phyloP scores from a whole-genome alignment of 768 basidiomycete genomes.

The Fomitopsis pulvina region DNA sequence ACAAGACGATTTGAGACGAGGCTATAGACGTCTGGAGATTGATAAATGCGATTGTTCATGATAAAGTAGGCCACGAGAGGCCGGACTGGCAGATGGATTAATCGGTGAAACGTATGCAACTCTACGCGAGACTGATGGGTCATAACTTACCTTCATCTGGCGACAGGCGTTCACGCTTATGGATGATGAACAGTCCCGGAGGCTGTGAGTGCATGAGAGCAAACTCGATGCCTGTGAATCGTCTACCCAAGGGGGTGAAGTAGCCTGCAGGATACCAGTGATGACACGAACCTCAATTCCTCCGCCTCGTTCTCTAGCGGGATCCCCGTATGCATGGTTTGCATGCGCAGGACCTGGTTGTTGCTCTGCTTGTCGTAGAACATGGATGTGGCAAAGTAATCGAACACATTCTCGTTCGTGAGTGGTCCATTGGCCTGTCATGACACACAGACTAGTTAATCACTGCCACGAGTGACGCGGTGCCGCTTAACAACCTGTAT shows the following conservation, averaged over 20 bases:
- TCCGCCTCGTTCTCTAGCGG: conserved; percentile 76
- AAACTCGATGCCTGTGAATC: conserved; percentile 85
- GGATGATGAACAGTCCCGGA: conserved; percentile 81
- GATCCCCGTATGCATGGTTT: conserved; percentile 80
- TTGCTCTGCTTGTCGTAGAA: conserved; percentile 94
- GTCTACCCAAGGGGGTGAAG: conserved; percentile 36
- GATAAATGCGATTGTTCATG: conserved; percentile 84
- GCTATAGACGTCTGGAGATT: conserved; percentile 79
- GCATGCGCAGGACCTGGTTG: conserved; percentile 90
- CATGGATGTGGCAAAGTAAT: conserved; percentile 87
- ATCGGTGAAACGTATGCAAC: not conserved
- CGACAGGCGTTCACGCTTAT: conserved; percentile 80
- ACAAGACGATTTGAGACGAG: conserved; percentile 82
- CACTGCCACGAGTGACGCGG: conserved; percentile 2
- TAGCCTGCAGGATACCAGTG: not conserved
- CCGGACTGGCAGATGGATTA: conserved; percentile 39
- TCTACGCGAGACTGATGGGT: conserved; percentile 1
- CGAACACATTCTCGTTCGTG: conserved; percentile 72
- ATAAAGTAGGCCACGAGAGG: conserved; percentile 83
- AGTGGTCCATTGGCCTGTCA: conserved; percentile 70
- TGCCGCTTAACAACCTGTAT: conserved; percentile 46
- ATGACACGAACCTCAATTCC: conserved; percentile 64
- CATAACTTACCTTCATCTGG: conserved; percentile 67
- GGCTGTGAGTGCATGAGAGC: conserved; percentile 75
- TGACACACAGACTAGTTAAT: not conserved